Percentiles rank a stretch among this genome's conserved stretches.
Evolutionary conservation across 169 alveolate species (phyloP).

Genomic region (Blepharisma undulans): DNA sequence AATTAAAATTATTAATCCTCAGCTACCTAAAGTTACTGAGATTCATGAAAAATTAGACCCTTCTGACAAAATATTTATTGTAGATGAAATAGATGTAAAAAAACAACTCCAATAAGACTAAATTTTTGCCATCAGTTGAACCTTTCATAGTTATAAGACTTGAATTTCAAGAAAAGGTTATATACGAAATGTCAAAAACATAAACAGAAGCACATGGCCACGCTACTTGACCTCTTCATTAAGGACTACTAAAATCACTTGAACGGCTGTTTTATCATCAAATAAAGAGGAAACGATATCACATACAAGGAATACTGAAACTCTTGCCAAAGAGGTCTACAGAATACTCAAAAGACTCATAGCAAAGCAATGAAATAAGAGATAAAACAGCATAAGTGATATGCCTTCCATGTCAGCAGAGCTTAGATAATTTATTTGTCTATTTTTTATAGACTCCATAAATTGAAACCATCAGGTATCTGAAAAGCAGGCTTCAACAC

Average conservation of each 20-base stretch:
- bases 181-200: not conserved
- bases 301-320: not conserved
- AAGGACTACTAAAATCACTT: constrained; percentile 11
- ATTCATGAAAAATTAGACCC: not conserved
- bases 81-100: not conserved
- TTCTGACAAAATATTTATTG: not conserved
- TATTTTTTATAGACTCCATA: too few relatives aligned
- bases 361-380: not conserved
- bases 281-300: not conserved
- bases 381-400: not conserved
- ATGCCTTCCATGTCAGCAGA: constrained; percentile 17
- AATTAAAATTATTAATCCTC: not conserved
- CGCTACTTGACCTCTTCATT: not conserved
- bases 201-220: not conserved
- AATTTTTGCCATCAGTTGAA: constrained; percentile 20
- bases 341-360: constrained; percentile 25
- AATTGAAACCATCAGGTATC: too few relatives aligned
- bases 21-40: not conserved
- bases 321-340: constrained; percentile 33
- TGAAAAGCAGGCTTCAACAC: too few relatives aligned
- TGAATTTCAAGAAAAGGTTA: not conserved
- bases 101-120: not conserved
- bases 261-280: not conserved
- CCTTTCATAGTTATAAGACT: constrained; percentile 15
- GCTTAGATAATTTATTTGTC: too few relatives aligned